A percentile compares a stretch with the other conserved stretches of the same genome.
Evolutionary conservation across 2,329 filamentous ascomycete genomes (phyloP).

Genomic region (Huntiella moniliformis): DNA sequence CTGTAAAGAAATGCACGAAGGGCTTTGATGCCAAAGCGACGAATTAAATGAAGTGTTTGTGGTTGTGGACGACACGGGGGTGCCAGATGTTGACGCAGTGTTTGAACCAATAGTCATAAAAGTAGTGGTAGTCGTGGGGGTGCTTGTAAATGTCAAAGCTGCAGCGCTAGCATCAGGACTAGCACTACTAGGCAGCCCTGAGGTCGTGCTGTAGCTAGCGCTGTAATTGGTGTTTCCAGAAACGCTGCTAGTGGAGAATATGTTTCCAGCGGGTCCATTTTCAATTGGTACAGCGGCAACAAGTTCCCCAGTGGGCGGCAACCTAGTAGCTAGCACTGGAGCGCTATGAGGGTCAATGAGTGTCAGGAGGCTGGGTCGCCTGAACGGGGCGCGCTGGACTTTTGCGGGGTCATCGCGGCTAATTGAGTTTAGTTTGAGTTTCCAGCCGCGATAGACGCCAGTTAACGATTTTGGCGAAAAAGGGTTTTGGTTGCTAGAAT

Average conservation of each 20-base stretch:
- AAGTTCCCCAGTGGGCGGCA: constrained; percentile 19
- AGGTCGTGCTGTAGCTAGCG: constrained; percentile 13
- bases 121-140: neutral
- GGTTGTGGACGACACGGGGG: constrained; percentile 4
- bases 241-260: neutral
- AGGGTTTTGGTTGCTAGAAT: too few species aligned
- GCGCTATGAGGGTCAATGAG: too few species aligned
- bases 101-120: neutral
- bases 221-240: constrained; percentile 10
- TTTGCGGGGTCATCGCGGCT: constrained; percentile 25
- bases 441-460: constrained; percentile 33
- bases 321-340: constrained; percentile 19
- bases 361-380: constrained; percentile 9
- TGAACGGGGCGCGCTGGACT: constrained; percentile 8
- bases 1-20: constrained; percentile 3
- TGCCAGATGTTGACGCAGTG: neutral
- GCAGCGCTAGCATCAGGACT: constrained; percentile 5
- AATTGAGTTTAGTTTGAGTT: constrained; percentile 18
- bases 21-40: constrained; percentile 5
- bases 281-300: constrained; percentile 16
- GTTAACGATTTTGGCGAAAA: too few species aligned
- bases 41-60: constrained; percentile 13
- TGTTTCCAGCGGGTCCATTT: neutral
- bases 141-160: constrained; percentile 9
- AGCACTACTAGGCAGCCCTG: constrained; percentile 13